A percentile compares a stretch with the other conserved stretches of the same genome.
phyloP scores from a whole-genome alignment of 1,284 basidiomycete species.

The Rhodotorula mucilaginosa region DNA sequence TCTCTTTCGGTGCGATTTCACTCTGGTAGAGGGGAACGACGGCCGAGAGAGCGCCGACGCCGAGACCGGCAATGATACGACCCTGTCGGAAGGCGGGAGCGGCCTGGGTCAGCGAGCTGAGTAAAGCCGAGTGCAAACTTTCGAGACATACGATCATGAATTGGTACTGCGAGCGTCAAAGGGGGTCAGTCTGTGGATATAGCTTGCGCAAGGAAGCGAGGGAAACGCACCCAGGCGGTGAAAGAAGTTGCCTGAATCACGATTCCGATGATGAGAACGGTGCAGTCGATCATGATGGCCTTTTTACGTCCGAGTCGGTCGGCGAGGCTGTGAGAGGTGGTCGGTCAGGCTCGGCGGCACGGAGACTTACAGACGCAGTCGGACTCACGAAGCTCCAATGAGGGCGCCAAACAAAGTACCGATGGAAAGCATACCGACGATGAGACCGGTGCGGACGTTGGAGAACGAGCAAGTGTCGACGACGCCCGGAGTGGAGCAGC shows the following conservation, averaged over 20 bases:
- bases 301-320: slow-evolving; percentile 66
- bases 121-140: neutral
- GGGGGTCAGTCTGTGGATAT: neutral
- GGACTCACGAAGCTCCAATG: slow-evolving; percentile 42
- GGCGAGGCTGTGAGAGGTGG: slow-evolving; percentile 50
- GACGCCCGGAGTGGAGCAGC: slow-evolving; percentile 47
- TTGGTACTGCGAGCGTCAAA: slow-evolving; percentile 47
- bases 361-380: slow-evolving; percentile 40
- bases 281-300: slow-evolving; percentile 68
- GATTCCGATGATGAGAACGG: slow-evolving; percentile 67
- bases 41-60: slow-evolving; percentile 68
- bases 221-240: slow-evolving; percentile 53
- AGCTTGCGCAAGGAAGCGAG: neutral
- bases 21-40: slow-evolving; percentile 61
- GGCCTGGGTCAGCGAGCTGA: slow-evolving; percentile 43
- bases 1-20: slow-evolving; percentile 71
- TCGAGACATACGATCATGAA: slow-evolving; percentile 54
- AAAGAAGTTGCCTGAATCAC: slow-evolving; percentile 55
- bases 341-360: neutral
- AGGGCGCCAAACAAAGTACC: slow-evolving; percentile 44
- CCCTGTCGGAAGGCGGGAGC: slow-evolving; percentile 5
- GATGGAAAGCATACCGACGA: slow-evolving; percentile 63
- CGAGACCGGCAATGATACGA: slow-evolving; percentile 52
- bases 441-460: slow-evolving; percentile 53
- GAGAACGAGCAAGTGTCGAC: slow-evolving; percentile 43